These are phyloP conservation scores for Pleurotus djamor DNA, from an alignment of 768 basidiomycete species.

Conservation along the genomic window DNA sequence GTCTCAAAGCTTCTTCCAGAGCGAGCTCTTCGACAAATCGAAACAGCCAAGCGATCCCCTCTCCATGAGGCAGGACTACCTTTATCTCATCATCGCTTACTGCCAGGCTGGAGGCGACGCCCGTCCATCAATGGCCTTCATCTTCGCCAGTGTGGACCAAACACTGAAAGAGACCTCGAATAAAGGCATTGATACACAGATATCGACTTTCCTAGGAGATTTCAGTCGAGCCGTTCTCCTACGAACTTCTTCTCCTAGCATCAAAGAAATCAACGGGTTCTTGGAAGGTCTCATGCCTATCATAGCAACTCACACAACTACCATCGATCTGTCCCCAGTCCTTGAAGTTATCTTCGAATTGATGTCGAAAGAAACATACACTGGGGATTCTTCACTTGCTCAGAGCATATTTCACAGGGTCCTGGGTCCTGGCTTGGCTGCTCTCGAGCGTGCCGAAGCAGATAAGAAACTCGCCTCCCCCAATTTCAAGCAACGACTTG, in stretches of 20 bases:
- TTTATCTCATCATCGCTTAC: constrained; percentile 50
- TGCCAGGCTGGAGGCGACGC: constrained; percentile 43
- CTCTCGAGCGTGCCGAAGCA: constrained; percentile 42
- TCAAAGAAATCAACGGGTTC: constrained; percentile 50
- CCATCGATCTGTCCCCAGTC: constrained; percentile 57
- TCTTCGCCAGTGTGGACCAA: constrained; percentile 3
- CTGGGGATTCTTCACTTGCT: constrained; percentile 51
- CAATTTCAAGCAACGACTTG: constrained; percentile 35
- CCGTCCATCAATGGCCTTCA: not conserved
- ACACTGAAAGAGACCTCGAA: not conserved
- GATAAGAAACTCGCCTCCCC: constrained; percentile 37
- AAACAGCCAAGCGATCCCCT: constrained; percentile 50
- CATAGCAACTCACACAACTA: constrained; percentile 43
- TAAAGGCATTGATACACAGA: constrained; percentile 10
- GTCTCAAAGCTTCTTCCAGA: constrained; percentile 26
- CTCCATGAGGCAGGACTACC: constrained; percentile 64
- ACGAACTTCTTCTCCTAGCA: constrained; percentile 36
- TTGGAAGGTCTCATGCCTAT: constrained; percentile 57
- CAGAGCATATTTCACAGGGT: constrained; percentile 42
- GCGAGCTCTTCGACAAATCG: constrained; percentile 36
- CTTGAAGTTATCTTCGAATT: constrained; percentile 51
- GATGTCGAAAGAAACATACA: constrained; percentile 39
- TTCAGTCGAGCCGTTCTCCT: constrained; percentile 49
- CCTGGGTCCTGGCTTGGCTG: constrained; percentile 42
- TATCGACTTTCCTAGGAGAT: constrained; percentile 53